Conservation (phyloP, 495 filamentous ascomycete species). For the Trichoderma asperelloides region DNA sequence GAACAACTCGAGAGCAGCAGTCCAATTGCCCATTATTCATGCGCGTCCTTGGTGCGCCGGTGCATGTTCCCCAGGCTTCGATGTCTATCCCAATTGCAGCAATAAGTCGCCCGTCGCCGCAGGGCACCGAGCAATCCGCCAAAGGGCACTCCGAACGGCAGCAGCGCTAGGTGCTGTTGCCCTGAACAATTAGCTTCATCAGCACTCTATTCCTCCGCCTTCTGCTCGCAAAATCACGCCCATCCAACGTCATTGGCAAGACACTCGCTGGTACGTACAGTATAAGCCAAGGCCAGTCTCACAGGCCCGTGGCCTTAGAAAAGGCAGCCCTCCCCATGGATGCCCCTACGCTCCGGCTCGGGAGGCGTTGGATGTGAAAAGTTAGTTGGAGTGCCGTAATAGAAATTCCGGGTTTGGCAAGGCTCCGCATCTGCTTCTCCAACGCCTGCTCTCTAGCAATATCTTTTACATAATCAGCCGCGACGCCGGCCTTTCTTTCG, state of each 20-base stretch:
- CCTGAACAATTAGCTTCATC: not conserved
- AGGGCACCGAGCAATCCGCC: not conserved
- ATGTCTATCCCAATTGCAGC: no score
- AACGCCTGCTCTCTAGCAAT: not conserved
- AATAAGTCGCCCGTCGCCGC: not conserved
- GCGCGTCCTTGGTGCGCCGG: no score
- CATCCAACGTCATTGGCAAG: not conserved
- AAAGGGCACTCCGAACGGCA: not conserved
- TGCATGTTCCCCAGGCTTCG: no score
- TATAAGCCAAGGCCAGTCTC: no score
- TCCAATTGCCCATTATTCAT: not conserved
- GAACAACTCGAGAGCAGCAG: not conserved
- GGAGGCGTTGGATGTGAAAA: not conserved
- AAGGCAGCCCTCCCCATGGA: no score
- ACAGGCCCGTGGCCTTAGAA: no score
- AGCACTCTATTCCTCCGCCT: not conserved
- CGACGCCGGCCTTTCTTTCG: not conserved
- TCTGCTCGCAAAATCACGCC: not conserved
- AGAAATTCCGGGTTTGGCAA: not conserved
- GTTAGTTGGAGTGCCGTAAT: conserved; percentile 7
- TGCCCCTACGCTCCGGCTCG: not conserved
- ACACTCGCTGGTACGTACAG: no score
- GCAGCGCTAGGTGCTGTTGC: no score
- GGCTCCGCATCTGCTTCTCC: not conserved
- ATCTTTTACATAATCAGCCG: not conserved